Evolutionary conservation across 768 basidiomycete species (phyloP), one percentile per base, ranked within the genome.

Genomic region (Ramaria rubella): DNA sequence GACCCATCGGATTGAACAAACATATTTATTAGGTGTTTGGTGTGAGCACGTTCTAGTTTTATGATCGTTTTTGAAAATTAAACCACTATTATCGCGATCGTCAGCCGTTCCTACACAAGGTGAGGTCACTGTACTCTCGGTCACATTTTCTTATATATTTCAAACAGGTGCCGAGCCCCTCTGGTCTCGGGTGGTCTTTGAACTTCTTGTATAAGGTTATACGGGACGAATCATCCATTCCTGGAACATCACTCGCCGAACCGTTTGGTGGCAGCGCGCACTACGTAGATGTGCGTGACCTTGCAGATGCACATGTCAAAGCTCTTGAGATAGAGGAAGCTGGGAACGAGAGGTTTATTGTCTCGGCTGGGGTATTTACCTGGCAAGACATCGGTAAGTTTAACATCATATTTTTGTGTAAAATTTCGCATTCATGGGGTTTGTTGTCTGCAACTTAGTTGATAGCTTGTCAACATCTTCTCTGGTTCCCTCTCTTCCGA

Each of bases 151-250:
- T 24, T 46, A 9, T 9, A n/a, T n/a, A 11, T 46, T 17, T 30
- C 23, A 9, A 29, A 17, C 26, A 34, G 9, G 21, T 51, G 8
- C 9, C 11, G 62, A 70, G 49, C 68, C 70, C 1, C 63, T 70
- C 48, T 69, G 73, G 40, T 73, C 76, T 60, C 68, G 73, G 50
- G 67, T 69, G 45, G 63, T 63, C 33, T 61, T 54, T 15, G 66
- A 69, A 36, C 72, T 71, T 29, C 49, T 62, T 42, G 9, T 24
- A 12, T 12, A 11, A 11, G n/a, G 36, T 46, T 23, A 12, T 46
- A 24, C 63, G 77, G 55, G 77, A 77, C 68, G 44, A n/a, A n/a
- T n/a, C n/a, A n/a, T n/a, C n/a, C n/a, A n/a, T n/a, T n/a, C n/a
- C 14, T 24, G 9, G 23, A 24, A 67, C 69, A 33, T 65, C 65